phyloP scores from a whole-genome alignment of 1,284 basidiomycete species.

The Papiliotrema laurentii region DNA sequence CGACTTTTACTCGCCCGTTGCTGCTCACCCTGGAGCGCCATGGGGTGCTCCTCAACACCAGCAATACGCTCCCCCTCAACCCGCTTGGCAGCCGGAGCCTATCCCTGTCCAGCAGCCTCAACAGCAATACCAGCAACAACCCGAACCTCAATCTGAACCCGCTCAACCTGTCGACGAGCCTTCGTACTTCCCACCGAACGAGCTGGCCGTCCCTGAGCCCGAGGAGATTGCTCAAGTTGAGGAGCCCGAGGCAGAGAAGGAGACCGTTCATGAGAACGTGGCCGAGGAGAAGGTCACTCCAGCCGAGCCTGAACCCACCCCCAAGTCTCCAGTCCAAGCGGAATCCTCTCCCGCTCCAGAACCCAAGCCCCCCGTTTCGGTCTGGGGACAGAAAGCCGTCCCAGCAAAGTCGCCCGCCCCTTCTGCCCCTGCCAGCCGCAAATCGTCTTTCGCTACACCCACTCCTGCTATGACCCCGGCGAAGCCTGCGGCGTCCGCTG shows the following conservation, averaged over 20 bases:
- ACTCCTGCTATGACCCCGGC: conserved; percentile 22
- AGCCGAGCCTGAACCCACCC: conserved; percentile 2
- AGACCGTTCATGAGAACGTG: background rate
- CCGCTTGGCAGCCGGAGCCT: background rate
- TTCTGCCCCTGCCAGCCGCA: conserved; percentile 23
- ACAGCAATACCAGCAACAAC: conserved; percentile 14
- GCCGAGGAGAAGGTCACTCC: conserved; percentile 1
- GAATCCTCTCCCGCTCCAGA: conserved; percentile 7
- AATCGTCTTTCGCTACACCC: conserved; percentile 24
- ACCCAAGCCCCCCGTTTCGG: conserved; percentile 19
- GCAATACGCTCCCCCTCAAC: conserved; percentile 7
- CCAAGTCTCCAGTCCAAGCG: conserved; percentile 4
- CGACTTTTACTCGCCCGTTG: conserved; percentile 22
- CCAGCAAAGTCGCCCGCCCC: conserved; percentile 5
- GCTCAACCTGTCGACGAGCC: conserved; percentile 8
- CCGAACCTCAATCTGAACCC: conserved; percentile 1
- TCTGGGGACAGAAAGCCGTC: conserved; percentile 29
- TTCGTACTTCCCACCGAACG: conserved; percentile 25
- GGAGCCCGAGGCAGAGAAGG: background rate
- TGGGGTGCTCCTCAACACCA: conserved; percentile 27
- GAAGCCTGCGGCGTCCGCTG: too few species aligned
- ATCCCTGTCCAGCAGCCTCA: conserved; percentile 10
- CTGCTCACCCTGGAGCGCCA: conserved; percentile 22
- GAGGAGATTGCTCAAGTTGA: conserved; percentile 6
- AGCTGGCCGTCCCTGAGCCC: conserved; percentile 5